These are phyloP conservation scores for Trichoderma aggressivum DNA, from an alignment of 2,329 filamentous ascomycete genomes.

Conservation along the genomic window DNA sequence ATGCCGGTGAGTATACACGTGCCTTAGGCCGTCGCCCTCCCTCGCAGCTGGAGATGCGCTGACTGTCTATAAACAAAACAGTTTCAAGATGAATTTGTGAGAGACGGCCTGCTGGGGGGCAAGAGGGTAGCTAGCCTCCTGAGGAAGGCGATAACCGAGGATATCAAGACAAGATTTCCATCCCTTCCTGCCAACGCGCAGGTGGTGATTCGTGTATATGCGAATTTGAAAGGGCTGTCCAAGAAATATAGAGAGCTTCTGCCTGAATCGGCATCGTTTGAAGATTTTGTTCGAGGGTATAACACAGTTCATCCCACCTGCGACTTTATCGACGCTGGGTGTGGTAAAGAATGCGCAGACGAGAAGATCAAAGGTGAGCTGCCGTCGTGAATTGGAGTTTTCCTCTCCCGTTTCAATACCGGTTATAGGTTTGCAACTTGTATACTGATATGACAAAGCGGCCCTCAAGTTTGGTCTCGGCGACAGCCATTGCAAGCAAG, in stretches of 20 bases:
- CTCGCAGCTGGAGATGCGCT: background rate
- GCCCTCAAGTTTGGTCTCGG: slow-evolving; percentile 32
- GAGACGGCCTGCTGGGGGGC: slow-evolving; percentile 31
- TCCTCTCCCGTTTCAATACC: background rate
- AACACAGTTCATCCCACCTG: slow-evolving; percentile 37
- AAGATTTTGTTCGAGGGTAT: slow-evolving; percentile 40
- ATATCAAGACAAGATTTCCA: slow-evolving; percentile 12
- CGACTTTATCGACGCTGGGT: slow-evolving; percentile 41
- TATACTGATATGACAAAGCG: slow-evolving; percentile 23
- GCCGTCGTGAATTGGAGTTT: background rate
- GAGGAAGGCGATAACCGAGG: slow-evolving; percentile 25
- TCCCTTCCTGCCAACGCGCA: slow-evolving; percentile 23
- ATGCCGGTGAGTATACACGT: slow-evolving; percentile 32
- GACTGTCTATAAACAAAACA: slow-evolving; percentile 17
- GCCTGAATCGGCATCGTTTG: slow-evolving; percentile 25
- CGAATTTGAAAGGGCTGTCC: slow-evolving; percentile 36
- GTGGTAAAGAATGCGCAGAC: slow-evolving; percentile 42
- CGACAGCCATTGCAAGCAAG: slow-evolving; percentile 38
- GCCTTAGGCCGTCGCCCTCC: background rate
- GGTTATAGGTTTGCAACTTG: background rate
- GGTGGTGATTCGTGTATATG: slow-evolving; percentile 36
- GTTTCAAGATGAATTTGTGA: slow-evolving; percentile 35
- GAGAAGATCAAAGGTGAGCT: slow-evolving; percentile 38
- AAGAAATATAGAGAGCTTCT: slow-evolving; percentile 35
- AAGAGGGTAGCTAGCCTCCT: slow-evolving; percentile 29